Evolutionary conservation across 495 filamentous ascomycete species (phyloP), one percentile per base, ranked within the genome.

Genomic region (Bathelium albidoporum): DNA sequence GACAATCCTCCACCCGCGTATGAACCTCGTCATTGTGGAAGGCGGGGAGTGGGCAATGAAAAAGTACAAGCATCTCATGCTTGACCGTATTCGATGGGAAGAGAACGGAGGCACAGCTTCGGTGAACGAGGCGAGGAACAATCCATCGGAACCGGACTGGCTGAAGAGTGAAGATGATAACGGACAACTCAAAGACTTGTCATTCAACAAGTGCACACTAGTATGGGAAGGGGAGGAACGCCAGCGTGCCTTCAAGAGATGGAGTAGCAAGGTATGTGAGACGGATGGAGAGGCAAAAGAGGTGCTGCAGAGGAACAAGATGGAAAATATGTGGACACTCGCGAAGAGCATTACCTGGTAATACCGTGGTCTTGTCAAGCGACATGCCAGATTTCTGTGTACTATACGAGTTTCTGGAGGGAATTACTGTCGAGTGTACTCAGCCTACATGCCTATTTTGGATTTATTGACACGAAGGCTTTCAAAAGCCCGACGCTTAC

Each of bases 261-360:
- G 92, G 88, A 86, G 86, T 9, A 87, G 82, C 45, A 88, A 88
- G 73, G 81, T 90, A 7, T 95, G 89, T 72, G 95, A 96, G 74
- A 91, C 87, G 10, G 94, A 99, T 73, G 83, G 83, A 28, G 85
- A 91, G 69, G 94, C 94, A 9, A 88, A 88, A 75, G 89, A 96
- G 65, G 81, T 85, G 36, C 73, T 99, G 66, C 76, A 83, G 2
- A 83, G 88, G 66, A 81, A 82, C 7, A 97, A 95, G 77, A 87
- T 97, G 84, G 94, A 97, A 73, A 95, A 85, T 69, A 91, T 97
- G 70, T 99, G 94, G 94, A 87, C 86, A n/a, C 77, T 91, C 72
- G 94, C 91, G 2, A 97, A 95, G 83, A 87, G 68, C 53, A 64
- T 69, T 62, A 29, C 49, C 29, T 55, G 49, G 49, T 55, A 20